These are phyloP conservation scores for Mortierella sp. DNA, from an alignment of 371 early-diverging fungal species.

Conservation along the genomic window DNA sequence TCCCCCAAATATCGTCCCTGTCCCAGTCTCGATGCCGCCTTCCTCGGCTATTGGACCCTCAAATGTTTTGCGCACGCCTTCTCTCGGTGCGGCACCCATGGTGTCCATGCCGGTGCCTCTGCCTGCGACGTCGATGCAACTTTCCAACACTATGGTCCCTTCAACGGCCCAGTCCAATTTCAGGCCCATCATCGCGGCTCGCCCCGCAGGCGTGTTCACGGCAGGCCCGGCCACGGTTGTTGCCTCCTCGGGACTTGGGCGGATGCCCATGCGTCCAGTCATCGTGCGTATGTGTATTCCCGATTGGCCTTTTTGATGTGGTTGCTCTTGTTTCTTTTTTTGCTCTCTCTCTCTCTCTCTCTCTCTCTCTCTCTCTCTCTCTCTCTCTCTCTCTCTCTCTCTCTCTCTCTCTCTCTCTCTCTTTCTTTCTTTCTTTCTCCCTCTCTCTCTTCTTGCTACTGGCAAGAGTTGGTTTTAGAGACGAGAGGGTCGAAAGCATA, in stretches of 20 bases:
- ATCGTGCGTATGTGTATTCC: slow-evolving; percentile 30
- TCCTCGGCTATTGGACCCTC: background rate
- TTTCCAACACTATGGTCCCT: slow-evolving; percentile 5
- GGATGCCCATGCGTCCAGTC: slow-evolving; percentile 49
- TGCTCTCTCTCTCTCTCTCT: background rate
- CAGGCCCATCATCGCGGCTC: slow-evolving; percentile 29
- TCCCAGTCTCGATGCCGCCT: slow-evolving; percentile 8
- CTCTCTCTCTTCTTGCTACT: too few species aligned
- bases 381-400: background rate
- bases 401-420: background rate
- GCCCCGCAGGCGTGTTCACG: slow-evolving; percentile 31
- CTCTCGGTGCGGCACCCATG: slow-evolving; percentile 37
- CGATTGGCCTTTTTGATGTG: background rate
- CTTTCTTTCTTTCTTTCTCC: background rate
- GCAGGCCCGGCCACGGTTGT: slow-evolving; percentile 38
- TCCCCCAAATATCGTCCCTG: background rate
- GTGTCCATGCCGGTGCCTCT: slow-evolving; percentile 12
- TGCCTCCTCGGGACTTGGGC: slow-evolving; percentile 32
- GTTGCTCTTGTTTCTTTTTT: slow-evolving; percentile 1
- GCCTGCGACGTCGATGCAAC: slow-evolving; percentile 30
- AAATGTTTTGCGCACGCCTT: slow-evolving; percentile 32
- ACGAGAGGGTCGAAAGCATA: background rate
- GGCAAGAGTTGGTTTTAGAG: too few species aligned
- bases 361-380: background rate
- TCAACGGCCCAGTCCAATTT: slow-evolving; percentile 11